These are phyloP conservation scores for Amanita thiersii DNA, from an alignment of 768 basidiomycete genomes.

Conservation along the genomic window DNA sequence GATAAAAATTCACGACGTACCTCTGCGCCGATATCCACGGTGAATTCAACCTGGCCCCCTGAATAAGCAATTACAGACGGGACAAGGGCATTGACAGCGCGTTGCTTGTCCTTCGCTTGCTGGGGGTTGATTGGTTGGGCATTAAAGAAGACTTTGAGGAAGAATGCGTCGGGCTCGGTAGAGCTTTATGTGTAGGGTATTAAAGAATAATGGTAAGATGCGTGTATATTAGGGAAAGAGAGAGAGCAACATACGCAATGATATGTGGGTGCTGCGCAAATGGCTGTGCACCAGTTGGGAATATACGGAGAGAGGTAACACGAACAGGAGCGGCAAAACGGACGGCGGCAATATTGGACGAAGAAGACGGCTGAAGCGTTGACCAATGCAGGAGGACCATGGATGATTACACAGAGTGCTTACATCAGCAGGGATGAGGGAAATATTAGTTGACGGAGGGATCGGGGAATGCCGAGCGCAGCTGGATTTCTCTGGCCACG, in stretches of 20 bases:
- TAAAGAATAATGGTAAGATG: conserved; percentile 10
- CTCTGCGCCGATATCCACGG: conserved; percentile 62
- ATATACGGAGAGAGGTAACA: conserved; percentile 60
- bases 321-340: conserved; percentile 64
- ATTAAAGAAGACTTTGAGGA: conserved; percentile 70
- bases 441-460: background rate
- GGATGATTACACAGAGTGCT: background rate
- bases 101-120: conserved; percentile 48
- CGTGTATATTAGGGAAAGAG: conserved; percentile 6
- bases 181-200: no score
- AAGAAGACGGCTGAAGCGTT: conserved; percentile 48
- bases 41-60: conserved; percentile 59
- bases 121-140: conserved; percentile 43
- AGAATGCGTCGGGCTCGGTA: conserved; percentile 70
- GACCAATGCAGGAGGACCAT: conserved; percentile 65
- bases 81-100: conserved; percentile 62
- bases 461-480: conserved; percentile 5
- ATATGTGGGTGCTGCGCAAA: conserved; percentile 54
- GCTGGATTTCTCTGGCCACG: background rate
- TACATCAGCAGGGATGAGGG: background rate
- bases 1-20: conserved; percentile 26
- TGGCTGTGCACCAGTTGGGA: conserved; percentile 56
- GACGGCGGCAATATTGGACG: conserved; percentile 55
- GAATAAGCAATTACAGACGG: conserved; percentile 66
- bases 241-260: conserved; percentile 41